A percentile compares a stretch with the other conserved stretches of the same genome.
Evolutionary conservation across 768 basidiomycete genomes (phyloP).

Genomic region (Boletus barrowsii): DNA sequence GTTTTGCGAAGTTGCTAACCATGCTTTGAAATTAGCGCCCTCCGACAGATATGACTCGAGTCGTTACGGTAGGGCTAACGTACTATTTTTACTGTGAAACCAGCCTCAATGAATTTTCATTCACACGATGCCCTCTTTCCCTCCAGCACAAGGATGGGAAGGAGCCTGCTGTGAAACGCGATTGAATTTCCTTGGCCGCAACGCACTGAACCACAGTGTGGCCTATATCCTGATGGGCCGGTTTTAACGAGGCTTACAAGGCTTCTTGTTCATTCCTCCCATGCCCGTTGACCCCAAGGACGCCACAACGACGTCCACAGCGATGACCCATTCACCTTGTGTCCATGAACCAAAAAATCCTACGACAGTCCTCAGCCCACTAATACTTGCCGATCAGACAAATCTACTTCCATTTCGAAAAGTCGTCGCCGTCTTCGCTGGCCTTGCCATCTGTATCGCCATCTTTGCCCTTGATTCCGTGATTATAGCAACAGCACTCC

Average conservation of each 20-base stretch:
- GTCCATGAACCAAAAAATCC: background rate
- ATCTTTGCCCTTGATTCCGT: background rate
- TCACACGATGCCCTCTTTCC: too few species aligned
- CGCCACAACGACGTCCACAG: background rate
- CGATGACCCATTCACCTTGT: background rate
- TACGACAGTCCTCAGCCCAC: background rate
- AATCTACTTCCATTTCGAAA: background rate
- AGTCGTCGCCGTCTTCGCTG: background rate
- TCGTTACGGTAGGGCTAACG: too few species aligned
- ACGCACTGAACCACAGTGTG: too few species aligned
- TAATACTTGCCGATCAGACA: background rate
- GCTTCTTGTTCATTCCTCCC: background rate
- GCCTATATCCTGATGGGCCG: background rate
- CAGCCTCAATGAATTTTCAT: too few species aligned
- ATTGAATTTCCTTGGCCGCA: too few species aligned
- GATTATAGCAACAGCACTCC: background rate
- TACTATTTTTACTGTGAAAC: too few species aligned
- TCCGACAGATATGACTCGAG: too few species aligned
- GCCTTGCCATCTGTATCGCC: background rate
- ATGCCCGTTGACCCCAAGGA: background rate
- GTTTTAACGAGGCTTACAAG: background rate
- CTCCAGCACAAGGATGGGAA: too few species aligned
- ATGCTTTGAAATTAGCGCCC: too few species aligned
- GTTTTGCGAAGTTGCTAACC: too few species aligned
- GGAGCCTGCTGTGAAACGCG: too few species aligned